Percentiles rank a stretch among this genome's conserved stretches.
Conservation (phyloP, 1,139 yeast genomes). For the Kurtzmaniella quercitrusa region DNA sequence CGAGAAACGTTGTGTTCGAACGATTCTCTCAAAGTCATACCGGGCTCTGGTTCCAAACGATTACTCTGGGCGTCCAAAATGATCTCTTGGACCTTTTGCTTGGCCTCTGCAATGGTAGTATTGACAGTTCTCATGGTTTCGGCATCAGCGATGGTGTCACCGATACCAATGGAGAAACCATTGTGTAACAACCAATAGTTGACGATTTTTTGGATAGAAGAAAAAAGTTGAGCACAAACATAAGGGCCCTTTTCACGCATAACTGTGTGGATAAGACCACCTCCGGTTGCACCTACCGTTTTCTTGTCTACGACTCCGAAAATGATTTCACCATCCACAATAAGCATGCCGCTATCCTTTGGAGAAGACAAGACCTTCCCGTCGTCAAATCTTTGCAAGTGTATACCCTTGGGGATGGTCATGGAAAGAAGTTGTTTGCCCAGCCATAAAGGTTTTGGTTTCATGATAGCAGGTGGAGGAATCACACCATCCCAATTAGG, state of each 20-base stretch:
- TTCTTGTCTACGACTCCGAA: conserved; percentile 98
- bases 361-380: conserved; percentile 82
- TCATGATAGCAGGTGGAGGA: conserved; percentile 92
- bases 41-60: conserved; percentile 89
- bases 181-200: conserved; percentile 95
- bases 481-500: conserved; percentile 99
- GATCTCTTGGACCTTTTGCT: conserved; percentile 87
- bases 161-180: conserved; percentile 98
- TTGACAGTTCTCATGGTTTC: conserved; percentile 92
- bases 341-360: conserved; percentile 86
- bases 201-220: conserved; percentile 91
- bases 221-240: conserved; percentile 84
- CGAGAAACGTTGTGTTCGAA: conserved; percentile 97
- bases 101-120: conserved; percentile 88
- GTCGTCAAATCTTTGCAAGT: conserved; percentile 88
- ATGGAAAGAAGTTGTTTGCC: conserved; percentile 92
- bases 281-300: conserved; percentile 97
- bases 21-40: conserved; percentile 98
- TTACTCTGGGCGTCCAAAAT: conserved; percentile 90
- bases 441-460: conserved; percentile 96
- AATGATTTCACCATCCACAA: conserved; percentile 88
- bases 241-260: conserved; percentile 96
- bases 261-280: conserved; percentile 95
- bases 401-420: conserved; percentile 95
- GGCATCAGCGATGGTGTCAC: conserved; percentile 99